These are phyloP conservation scores for Cryptococcus wingfieldii DNA, from an alignment of 1,284 basidiomycete genomes.

Conservation along the genomic window DNA sequence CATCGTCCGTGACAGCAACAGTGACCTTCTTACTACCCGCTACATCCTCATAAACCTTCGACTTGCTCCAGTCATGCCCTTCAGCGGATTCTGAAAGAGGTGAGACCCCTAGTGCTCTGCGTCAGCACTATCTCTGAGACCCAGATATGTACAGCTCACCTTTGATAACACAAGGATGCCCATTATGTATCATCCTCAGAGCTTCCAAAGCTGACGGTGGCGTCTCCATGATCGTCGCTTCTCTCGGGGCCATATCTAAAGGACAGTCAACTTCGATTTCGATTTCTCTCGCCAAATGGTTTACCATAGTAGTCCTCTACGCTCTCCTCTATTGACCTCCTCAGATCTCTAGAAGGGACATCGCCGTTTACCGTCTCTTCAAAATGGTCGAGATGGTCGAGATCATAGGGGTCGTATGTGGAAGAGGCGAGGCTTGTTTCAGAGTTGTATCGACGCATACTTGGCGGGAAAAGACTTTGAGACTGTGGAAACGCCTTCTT, in stretches of 20 bases:
- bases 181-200: slow-evolving; percentile 63
- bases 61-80: slow-evolving; percentile 21
- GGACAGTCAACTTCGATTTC: background rate
- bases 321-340: background rate
- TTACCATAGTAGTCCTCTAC: background rate
- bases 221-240: slow-evolving; percentile 54
- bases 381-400: too few relatives aligned
- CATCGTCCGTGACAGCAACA: slow-evolving; percentile 77
- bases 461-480: too few relatives aligned
- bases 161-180: slow-evolving; percentile 73
- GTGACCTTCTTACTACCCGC: slow-evolving; percentile 60
- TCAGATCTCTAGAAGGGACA: too few relatives aligned
- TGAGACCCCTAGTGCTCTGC: slow-evolving; percentile 38
- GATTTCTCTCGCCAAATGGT: background rate
- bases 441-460: too few relatives aligned
- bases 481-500: too few relatives aligned
- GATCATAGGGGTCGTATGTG: too few relatives aligned
- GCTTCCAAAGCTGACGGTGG: slow-evolving; percentile 71
- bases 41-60: slow-evolving; percentile 37
- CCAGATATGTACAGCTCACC: slow-evolving; percentile 49
- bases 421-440: too few relatives aligned
- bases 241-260: background rate
- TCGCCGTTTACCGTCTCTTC: too few relatives aligned
- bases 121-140: background rate
- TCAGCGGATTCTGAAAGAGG: slow-evolving; percentile 10